phyloP scores from a whole-genome alignment of 192 early-diverging fungal genomes.

The Coemansia sp. region DNA sequence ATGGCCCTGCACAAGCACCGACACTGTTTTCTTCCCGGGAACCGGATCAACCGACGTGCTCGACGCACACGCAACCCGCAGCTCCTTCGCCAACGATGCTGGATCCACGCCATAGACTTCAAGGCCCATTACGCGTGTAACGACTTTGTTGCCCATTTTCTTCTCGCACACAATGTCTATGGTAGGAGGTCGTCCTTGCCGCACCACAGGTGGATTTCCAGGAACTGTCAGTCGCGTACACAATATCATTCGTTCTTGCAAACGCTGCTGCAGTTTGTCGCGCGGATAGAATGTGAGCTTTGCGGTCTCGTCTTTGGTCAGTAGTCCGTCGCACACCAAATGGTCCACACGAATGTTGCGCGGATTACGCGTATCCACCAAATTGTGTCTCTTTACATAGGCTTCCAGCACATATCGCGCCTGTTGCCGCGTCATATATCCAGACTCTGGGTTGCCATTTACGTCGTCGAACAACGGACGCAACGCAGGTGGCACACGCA shows the following conservation, averaged over 20 bases:
- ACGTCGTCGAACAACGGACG: constrained; percentile 57
- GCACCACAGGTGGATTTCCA: constrained; percentile 11
- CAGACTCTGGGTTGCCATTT: constrained; percentile 50
- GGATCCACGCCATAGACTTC: constrained; percentile 44
- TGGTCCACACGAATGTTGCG: constrained; percentile 67
- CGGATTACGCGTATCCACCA: constrained; percentile 59
- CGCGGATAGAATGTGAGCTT: constrained; percentile 55
- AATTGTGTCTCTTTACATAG: constrained; percentile 61
- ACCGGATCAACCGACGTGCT: constrained; percentile 42
- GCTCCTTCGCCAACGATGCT: constrained; percentile 34
- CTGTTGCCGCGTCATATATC: constrained; percentile 59
- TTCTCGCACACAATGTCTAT: constrained; percentile 44
- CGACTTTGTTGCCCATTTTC: constrained; percentile 49
- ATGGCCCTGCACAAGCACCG: constrained; percentile 50
- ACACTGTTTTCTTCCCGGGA: constrained; percentile 32
- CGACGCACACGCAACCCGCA: constrained; percentile 39
- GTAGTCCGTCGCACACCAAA: constrained; percentile 61
- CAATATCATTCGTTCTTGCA: constrained; percentile 49
- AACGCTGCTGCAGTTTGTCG: constrained; percentile 56
- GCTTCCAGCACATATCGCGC: constrained; percentile 57
- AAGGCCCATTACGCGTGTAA: constrained; percentile 42
- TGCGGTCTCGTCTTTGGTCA: constrained; percentile 66
- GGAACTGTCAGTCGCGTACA: constrained; percentile 38
- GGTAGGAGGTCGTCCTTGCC: constrained; percentile 26
- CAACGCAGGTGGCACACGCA: constrained; percentile 53